Evolutionary conservation across 257 asterid species (phyloP).

Genomic region (Pogostemon cablin): DNA sequence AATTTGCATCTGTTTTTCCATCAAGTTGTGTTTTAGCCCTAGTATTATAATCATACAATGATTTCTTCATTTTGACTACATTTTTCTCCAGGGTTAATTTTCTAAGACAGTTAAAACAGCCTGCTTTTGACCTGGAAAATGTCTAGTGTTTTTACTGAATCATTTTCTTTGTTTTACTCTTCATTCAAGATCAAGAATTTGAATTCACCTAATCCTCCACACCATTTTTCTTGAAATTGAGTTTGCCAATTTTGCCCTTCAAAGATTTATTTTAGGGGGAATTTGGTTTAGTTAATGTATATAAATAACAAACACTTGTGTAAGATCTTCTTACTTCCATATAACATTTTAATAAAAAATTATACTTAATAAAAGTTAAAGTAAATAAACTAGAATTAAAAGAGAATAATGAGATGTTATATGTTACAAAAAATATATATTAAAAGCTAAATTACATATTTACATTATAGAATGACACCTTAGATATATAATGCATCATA

Average conservation of each 20-base stretch:
- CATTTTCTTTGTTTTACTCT: background rate
- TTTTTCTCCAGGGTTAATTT: background rate
- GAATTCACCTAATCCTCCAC: slow-evolving; percentile 14
- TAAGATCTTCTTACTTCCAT: no score
- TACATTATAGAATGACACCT: no score
- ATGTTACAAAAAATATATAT: no score
- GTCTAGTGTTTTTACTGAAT: background rate
- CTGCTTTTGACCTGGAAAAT: slow-evolving; percentile 17
- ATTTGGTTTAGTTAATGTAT: no score
- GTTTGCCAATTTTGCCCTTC: background rate
- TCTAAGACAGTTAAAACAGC: background rate
- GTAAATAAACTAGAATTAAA: no score
- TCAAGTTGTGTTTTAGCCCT: background rate
- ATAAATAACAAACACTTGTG: no score
- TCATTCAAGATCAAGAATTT: slow-evolving; percentile 15
- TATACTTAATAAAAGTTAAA: no score
- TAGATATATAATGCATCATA: no score
- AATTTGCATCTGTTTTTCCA: slow-evolving; percentile 6
- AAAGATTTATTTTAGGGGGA: no score
- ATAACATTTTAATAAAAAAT: no score
- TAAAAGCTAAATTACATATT: no score
- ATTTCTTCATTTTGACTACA: background rate
- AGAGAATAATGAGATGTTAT: no score
- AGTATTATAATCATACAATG: background rate
- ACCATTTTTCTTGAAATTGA: background rate